Percentiles rank a stretch among this genome's conserved stretches.
Conservation (phyloP, 192 early-diverging fungal species). For the Haplosporangium gracile region DNA sequence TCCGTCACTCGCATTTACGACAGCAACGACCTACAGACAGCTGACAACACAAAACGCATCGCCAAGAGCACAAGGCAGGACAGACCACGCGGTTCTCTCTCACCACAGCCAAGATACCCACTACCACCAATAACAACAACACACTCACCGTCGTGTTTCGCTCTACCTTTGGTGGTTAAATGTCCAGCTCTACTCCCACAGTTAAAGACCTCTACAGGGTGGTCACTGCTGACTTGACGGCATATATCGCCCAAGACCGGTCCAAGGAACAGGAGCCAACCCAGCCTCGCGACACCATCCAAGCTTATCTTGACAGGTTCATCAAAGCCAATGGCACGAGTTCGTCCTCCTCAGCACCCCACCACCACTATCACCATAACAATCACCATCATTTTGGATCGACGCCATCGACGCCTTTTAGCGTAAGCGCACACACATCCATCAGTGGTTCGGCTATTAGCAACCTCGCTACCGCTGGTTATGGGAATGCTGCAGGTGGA, state of each 20-base stretch:
- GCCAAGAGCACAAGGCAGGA: neutral
- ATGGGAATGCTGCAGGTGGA: conserved; percentile 8
- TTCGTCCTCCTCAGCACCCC: neutral
- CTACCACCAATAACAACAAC: neutral
- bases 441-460: neutral
- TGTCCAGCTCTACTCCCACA: conserved; percentile 42
- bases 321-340: conserved; percentile 26
- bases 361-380: neutral
- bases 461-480: conserved; percentile 1
- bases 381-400: neutral
- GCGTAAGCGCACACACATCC: neutral
- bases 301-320: conserved; percentile 45
- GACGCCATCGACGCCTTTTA: neutral
- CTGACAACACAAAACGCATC: neutral
- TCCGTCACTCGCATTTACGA: neutral
- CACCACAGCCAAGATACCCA: neutral
- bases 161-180: neutral
- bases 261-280: conserved; percentile 12
- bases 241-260: conserved; percentile 18
- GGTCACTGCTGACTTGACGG: conserved; percentile 32
- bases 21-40: neutral
- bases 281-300: conserved; percentile 30
- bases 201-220: conserved; percentile 53
- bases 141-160: neutral
- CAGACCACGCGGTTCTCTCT: neutral